Percentiles rank a stretch among this genome's conserved stretches.
Evolutionary conservation across 352 stramenopile species (phyloP).

Genomic region (Pythium plurisporium): DNA sequence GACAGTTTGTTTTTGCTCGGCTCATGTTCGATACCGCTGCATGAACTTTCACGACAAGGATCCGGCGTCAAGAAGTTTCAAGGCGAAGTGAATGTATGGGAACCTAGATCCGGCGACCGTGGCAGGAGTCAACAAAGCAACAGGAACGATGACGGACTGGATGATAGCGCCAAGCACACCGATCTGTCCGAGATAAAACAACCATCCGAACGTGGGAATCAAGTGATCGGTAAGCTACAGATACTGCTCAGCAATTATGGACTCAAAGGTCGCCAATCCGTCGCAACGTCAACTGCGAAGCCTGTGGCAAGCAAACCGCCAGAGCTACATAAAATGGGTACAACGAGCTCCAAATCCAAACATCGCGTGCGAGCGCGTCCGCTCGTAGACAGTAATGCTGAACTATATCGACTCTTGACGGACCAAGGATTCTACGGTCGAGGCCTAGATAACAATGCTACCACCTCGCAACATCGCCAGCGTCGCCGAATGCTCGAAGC

Average conservation of each 20-base stretch:
- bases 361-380: constrained; percentile 71
- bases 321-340: too few relatives aligned
- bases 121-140: background rate
- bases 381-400: constrained; percentile 65
- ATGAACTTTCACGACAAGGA: constrained; percentile 88
- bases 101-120: background rate
- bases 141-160: background rate
- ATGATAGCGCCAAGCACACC: background rate
- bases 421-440: constrained; percentile 60
- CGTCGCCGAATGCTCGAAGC: constrained; percentile 18
- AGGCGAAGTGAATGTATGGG: constrained; percentile 53
- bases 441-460: background rate
- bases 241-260: constrained; percentile 88
- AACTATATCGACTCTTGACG: constrained; percentile 58
- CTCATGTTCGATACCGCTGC: constrained; percentile 76
- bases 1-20: constrained; percentile 89
- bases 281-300: too few relatives aligned
- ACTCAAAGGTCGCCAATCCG: constrained; percentile 32
- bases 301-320: too few relatives aligned
- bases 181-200: constrained; percentile 8
- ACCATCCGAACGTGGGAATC: background rate
- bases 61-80: constrained; percentile 88
- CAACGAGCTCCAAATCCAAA: constrained; percentile 21
- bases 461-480: constrained; percentile 4
- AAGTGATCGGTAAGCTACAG: constrained; percentile 65